Base-by-base conservation (phyloP, 2,329 filamentous ascomycete species). In the Cytospora piceae region DNA sequence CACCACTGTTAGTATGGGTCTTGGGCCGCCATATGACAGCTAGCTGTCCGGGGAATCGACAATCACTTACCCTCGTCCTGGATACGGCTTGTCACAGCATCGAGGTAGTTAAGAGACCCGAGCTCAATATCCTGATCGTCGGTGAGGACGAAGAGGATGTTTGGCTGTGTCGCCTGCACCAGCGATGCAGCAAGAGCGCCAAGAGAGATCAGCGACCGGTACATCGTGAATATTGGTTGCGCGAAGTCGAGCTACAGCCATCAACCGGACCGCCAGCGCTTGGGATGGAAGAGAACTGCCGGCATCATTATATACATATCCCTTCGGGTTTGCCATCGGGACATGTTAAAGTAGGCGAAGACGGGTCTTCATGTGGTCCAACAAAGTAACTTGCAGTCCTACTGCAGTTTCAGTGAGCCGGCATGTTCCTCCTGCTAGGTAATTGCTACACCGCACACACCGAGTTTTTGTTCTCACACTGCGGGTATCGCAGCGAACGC, bases 111-210 rank as follows among this genome's bases (percentile, higher is more conserved):
- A 20, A 67, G 49, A 4, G 66, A 67, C 2, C 66, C 66, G 37
- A 67, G 58, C 66, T 67, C 66, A 29, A 67, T 65, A 39, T 67
- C 66, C 51, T 67, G 66, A 52, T 67, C 66, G 17, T 67, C 66
- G 7, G 66, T 67, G 20, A 67, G 46, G 31, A 67, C 63, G 31
- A 67, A 67, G 31, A 67, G 59, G 29, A 66, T 65, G 27, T 67
- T 67, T 17, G 63, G 66, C 66, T 67, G 66, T n/a, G 64, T 59
- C 39, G 63, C 66, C 39, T 54, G 66, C 55, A 59, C 66, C 12
- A 65, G 24, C 12, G 66, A 67, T 17, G 52, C 49, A 9, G 66
- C 59, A 17, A 67, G 60, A 55, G 56, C 66, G 39, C 63, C 66
- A 11, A 67, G 55, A 22, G 51, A 46, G 17, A 65, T 24, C 17